These are phyloP conservation scores for Azolla pinnata DNA, from an alignment of 75 land plant genomes.

Conservation along the genomic window DNA sequence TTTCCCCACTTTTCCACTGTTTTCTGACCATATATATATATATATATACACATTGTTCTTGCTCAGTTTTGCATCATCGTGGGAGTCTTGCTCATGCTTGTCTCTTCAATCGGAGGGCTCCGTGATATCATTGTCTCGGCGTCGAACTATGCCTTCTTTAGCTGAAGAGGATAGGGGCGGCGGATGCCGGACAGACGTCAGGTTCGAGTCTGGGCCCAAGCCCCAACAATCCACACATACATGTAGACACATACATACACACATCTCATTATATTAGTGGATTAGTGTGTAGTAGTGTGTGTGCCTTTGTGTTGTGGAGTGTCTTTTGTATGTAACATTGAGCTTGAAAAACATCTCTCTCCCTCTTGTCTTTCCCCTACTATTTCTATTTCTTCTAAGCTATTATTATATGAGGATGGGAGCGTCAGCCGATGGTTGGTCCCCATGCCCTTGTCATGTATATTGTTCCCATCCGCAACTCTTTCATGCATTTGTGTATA, in stretches of 20 bases:
- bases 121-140: conserved; percentile 21
- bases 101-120: conserved; percentile 39
- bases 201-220: neutral
- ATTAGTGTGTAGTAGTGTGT: neutral
- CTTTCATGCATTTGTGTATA: no score
- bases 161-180: no score
- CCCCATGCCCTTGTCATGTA: no score
- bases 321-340: neutral
- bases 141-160: conserved; percentile 24
- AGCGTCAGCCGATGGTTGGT: no score
- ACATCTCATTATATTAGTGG: neutral
- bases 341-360: no score
- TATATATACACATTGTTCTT: neutral
- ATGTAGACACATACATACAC: no score
- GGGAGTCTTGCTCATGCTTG: conserved; percentile 26
- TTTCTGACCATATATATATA: neutral
- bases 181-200: no score
- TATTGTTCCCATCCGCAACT: no score
- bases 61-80: conserved; percentile 34
- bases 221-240: neutral
- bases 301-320: neutral
- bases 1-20: neutral
- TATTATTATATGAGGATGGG: no score
- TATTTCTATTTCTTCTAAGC: no score
- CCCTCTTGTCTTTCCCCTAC: no score